These are phyloP conservation scores for Phylloporus sp. DNA, from an alignment of 768 basidiomycete species.

Conservation along the genomic window DNA sequence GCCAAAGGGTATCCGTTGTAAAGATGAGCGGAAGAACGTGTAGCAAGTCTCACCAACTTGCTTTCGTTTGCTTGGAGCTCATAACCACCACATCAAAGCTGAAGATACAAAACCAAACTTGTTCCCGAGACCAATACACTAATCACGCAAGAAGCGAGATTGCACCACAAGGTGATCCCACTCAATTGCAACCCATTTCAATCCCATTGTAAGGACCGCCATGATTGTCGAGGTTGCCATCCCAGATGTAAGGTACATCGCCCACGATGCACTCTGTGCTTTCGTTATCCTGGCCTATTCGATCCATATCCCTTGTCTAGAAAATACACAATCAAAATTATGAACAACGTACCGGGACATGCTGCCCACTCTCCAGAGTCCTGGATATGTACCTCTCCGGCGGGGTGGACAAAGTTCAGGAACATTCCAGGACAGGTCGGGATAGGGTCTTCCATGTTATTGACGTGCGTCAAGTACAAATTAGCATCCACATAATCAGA, in stretches of 20 bases:
- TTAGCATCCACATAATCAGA: constrained; percentile 52
- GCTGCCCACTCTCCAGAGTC: constrained; percentile 46
- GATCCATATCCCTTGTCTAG: background rate
- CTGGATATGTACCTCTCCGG: constrained; percentile 43
- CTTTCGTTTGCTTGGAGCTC: too few species aligned
- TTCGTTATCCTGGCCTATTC: constrained; percentile 54
- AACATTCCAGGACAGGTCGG: constrained; percentile 34
- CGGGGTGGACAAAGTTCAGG: constrained; percentile 39
- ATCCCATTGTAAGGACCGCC: constrained; percentile 36
- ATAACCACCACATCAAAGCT: too few species aligned
- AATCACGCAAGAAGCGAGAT: background rate
- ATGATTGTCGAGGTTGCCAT: constrained; percentile 42
- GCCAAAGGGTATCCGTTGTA: too few species aligned
- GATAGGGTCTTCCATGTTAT: constrained; percentile 43
- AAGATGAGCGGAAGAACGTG: too few species aligned
- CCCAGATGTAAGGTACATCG: constrained; percentile 40
- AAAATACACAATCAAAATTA: background rate
- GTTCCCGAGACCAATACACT: background rate
- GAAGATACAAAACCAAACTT: too few species aligned
- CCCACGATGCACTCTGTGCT: constrained; percentile 30
- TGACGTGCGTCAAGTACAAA: constrained; percentile 47
- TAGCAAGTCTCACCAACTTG: too few species aligned
- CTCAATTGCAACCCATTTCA: constrained; percentile 23
- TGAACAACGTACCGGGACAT: constrained; percentile 43
- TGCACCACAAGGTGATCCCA: background rate